Conservation (phyloP, 345 rosid species). For the Iberis pinnata region DNA sequence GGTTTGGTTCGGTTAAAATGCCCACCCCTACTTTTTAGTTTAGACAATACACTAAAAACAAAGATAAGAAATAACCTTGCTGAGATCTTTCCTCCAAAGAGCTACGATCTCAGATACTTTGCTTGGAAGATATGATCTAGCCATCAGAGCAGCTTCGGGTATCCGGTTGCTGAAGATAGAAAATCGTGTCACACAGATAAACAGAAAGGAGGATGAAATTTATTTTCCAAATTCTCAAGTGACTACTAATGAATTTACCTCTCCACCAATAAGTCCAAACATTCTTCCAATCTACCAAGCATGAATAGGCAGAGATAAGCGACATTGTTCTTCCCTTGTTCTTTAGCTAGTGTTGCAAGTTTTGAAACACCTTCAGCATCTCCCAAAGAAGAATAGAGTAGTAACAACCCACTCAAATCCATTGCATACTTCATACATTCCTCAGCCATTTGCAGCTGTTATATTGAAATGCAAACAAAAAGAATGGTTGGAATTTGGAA, state of each 20-base stretch:
- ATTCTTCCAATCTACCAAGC: conserved; percentile 94
- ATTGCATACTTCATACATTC: conserved; percentile 85
- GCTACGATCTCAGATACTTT: conserved; percentile 94
- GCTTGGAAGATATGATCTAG: conserved; percentile 97
- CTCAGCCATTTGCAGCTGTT: conserved; percentile 97
- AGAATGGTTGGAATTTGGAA: no score
- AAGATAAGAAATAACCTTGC: conserved; percentile 54
- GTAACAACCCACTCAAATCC: conserved; percentile 94
- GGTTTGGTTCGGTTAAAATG: no score
- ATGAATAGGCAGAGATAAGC: conserved; percentile 86
- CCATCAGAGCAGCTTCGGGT: conserved; percentile 99
- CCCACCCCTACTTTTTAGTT: no score
- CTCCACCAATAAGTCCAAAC: conserved; percentile 86
- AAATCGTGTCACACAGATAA: conserved; percentile 18
- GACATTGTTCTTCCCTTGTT: conserved; percentile 97
- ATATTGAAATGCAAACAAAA: conserved; percentile 13
- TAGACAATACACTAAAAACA: no score
- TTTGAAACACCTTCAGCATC: conserved; percentile 86
- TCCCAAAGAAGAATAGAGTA: conserved; percentile 93
- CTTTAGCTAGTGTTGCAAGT: conserved; percentile 82
- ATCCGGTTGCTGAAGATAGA: conserved; percentile 75
- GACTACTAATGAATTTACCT: conserved; percentile 48
- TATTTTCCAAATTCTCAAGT: conserved; percentile 11
- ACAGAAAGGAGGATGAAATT: conserved; percentile 24
- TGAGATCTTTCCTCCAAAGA: conserved; percentile 94